A percentile compares a stretch with the other conserved stretches of the same genome.
phyloP scores from a whole-genome alignment of 352 stramenopile genomes.

The Pythium periplocum region DNA sequence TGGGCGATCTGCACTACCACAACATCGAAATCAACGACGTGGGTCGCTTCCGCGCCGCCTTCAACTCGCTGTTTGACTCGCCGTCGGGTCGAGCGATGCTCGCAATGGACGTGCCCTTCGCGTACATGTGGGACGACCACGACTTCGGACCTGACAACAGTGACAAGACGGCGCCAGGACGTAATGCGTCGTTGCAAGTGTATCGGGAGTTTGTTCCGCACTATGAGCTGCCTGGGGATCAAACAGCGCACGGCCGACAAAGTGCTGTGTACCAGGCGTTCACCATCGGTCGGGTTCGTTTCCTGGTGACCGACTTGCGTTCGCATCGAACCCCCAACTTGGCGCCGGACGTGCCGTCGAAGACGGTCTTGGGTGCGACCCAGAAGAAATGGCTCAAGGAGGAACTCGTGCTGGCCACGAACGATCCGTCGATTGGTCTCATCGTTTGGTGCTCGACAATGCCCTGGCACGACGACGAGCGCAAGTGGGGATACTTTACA shows the following conservation, averaged over 20 bases:
- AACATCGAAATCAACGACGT: constrained; percentile 73
- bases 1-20: constrained; percentile 86
- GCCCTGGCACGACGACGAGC: constrained; percentile 82
- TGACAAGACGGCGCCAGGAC: constrained; percentile 64
- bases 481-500: constrained; percentile 84
- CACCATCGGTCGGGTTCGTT: constrained; percentile 78
- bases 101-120: constrained; percentile 79
- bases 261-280: constrained; percentile 75
- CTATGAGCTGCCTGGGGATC: constrained; percentile 35
- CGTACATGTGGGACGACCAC: constrained; percentile 90
- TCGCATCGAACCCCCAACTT: constrained; percentile 70
- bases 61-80: constrained; percentile 69
- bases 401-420: constrained; percentile 58
- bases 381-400: constrained; percentile 88
- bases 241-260: constrained; percentile 24
- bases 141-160: constrained; percentile 89
- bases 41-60: constrained; percentile 46
- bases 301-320: constrained; percentile 78
- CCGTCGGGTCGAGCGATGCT: constrained; percentile 65
- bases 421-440: constrained; percentile 46
- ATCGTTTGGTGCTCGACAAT: constrained; percentile 87
- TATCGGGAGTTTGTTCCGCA: constrained; percentile 82
- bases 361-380: constrained; percentile 76
- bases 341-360: constrained; percentile 55
- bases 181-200: constrained; percentile 64